Base-by-base conservation (phyloP, 306 rosid species). In the Citrullus colocynthis region DNA sequence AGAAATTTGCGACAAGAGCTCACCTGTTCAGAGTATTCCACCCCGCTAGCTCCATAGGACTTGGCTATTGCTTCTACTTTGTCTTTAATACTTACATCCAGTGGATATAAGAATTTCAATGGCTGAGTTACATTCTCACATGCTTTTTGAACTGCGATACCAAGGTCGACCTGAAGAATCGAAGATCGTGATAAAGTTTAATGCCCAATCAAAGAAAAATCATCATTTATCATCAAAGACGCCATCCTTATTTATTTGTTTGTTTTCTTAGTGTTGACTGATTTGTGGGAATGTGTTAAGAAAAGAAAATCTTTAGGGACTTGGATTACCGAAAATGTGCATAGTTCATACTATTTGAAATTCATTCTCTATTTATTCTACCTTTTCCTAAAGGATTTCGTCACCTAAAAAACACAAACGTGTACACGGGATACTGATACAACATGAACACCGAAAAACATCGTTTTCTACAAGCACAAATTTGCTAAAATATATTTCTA, bases 61-160 rank as follows among this genome's bases (percentile, higher is more conserved):
- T 82, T 88, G 80, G 98, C 98, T 80, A 95, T 95, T 64, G 93
- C 97, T 83, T 88, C 97, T 83, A 95, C 92, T 81, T 95, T 95
- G 78, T 87, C 93, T 84, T 95, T 95, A 67, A 95, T 92, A 80
- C 93, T 58, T 59, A 72, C 32, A 39, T 90, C 98, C 83, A 95
- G 71, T 37, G 97, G 89, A 87, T 95, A 95, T 56, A 95, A 81
- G 85, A 92, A 95, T 82, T 91, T 90, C 88, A 95, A 82, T 18
- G 89, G 90, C 56, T 86, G 91, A 45, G 90, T 44, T 51, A 88
- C 93, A 86, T 87, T 88, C 87, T 92, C 96, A 73, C 98, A 95
- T 32, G 96, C 98, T 79, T 62, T 88, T 76, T 90, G 98, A 86
- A 95, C 97, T 9, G 97, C 91, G 67, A 90, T 76, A 30, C 97